Evolutionary conservation across 805 yeast genomes (phyloP), one percentile per base, ranked within the genome.

Genomic region (Myxozyma nipponensis): DNA sequence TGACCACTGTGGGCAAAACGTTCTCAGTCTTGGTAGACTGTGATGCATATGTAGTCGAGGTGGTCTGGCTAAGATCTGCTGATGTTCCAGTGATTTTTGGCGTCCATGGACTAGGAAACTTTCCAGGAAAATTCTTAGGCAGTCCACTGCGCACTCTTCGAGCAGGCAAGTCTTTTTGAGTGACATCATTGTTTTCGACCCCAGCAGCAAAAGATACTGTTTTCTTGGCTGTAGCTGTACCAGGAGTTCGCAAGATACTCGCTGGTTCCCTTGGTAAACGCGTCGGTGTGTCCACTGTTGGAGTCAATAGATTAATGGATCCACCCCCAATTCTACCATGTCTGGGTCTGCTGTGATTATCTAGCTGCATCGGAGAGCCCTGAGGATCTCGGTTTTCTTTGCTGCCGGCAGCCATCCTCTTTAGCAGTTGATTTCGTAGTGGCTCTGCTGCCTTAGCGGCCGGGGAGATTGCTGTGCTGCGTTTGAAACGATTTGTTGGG

Each of bases 71-170:
- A 52, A 35, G 32, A 28, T 7, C 7, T 4, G 46, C 35, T 25
- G 44, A 50, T 10, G 47, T 49, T 10, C 52, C 45, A 30, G 45
- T 35, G n/a, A n/a, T n/a, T 26, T 51, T 47, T 3, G 58, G 58
- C 4, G 58, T 54, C 52, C 50, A 54, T 4, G 61, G 61, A 47
- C 62, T 59, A 2, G 62, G 62, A 36, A 59, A 58, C 34, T 56
- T 58, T 13, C 62, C 62, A 2, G 62, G 62, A 46, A 52, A 59
- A 25, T 54, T 43, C 13, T 39, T 30, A 3, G 62, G 61, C 10
- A 59, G 43, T 4, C 62, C 61, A 17, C 62, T 52, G 35, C 52
- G 46, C 10, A 56, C 39, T 18, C 52, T 28, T n/a, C 37, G 42
- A 13, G n/a, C n/a, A 10, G 15, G 32, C 24, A 4, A 15, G 13